Conservation (phyloP, 805 yeast genomes). For the Wickerhamiella australiensis region DNA sequence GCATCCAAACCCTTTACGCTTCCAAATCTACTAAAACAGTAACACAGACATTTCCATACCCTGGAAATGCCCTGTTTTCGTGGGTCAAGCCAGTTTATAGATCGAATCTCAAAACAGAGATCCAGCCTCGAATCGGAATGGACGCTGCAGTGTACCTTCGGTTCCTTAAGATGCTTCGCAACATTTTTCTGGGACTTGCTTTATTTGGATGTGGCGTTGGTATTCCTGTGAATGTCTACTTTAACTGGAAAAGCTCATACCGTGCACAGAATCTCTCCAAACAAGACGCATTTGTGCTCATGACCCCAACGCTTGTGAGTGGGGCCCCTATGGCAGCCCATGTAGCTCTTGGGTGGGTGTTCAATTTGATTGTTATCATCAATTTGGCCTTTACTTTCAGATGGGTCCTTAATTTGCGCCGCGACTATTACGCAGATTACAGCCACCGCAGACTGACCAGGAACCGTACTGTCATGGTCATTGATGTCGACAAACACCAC, state of each 20-base stretch:
- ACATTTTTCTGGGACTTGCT: constrained; percentile 26
- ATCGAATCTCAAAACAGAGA: constrained; percentile 19
- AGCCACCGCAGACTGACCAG: constrained; percentile 22
- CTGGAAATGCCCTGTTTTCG: constrained; percentile 17
- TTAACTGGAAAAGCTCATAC: constrained; percentile 23
- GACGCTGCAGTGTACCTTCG: constrained; percentile 29
- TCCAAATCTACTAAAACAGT: constrained; percentile 20
- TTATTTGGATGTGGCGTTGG: constrained; percentile 27
- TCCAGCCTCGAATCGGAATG: constrained; percentile 26
- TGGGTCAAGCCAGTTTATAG: constrained; percentile 23
- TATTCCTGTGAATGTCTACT: constrained; percentile 30
- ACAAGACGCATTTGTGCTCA: constrained; percentile 27
- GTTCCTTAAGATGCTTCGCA: constrained; percentile 26
- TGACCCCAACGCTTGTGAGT: constrained; percentile 29
- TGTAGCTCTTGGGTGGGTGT: constrained; percentile 27
- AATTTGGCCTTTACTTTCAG: constrained; percentile 24
- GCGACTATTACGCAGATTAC: constrained; percentile 17
- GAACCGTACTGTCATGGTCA: constrained; percentile 27
- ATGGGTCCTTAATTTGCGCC: constrained; percentile 22
- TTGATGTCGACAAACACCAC: constrained; percentile 24
- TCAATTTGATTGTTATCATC: constrained; percentile 22
- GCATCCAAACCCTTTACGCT: constrained; percentile 26
- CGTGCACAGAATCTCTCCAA: constrained; percentile 19
- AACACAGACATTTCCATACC: constrained; percentile 1
- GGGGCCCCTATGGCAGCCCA: constrained; percentile 28